Conservation (phyloP, 1,284 basidiomycete genomes). For the Ustilago nuda region DNA sequence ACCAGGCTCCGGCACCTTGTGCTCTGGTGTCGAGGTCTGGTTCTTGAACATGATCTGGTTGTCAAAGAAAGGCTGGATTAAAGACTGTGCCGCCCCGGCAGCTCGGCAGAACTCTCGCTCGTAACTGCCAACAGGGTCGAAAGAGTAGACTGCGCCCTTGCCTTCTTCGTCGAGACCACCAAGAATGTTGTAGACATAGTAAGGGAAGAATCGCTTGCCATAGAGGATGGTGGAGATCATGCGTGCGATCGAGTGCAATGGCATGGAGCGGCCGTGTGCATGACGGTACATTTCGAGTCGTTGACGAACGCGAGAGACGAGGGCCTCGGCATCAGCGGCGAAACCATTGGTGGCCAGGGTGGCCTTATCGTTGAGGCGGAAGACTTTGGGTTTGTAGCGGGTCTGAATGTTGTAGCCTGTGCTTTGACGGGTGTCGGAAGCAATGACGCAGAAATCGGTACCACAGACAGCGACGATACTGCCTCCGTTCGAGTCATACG, state of each 20-base stretch:
- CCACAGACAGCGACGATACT: constrained; percentile 67
- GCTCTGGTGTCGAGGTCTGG: constrained; percentile 58
- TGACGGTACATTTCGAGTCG: constrained; percentile 67
- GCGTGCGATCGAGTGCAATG: constrained; percentile 65
- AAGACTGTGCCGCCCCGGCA: constrained; percentile 66
- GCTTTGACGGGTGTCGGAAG: constrained; percentile 66
- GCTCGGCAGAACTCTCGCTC: constrained; percentile 67
- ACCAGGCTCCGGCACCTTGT: constrained; percentile 60
- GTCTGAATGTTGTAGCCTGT: constrained; percentile 69
- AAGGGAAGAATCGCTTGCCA: constrained; percentile 69
- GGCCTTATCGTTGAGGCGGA: constrained; percentile 66
- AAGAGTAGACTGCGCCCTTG: constrained; percentile 67
- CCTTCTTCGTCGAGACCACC: constrained; percentile 68
- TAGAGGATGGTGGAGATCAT: constrained; percentile 68
- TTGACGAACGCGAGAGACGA: constrained; percentile 61
- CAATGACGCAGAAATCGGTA: constrained; percentile 67
- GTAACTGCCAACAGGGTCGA: constrained; percentile 68
- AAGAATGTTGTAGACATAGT: constrained; percentile 69
- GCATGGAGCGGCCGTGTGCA: constrained; percentile 66
- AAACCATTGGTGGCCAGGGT: constrained; percentile 68
- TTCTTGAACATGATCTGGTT: constrained; percentile 69
- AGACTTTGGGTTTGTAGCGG: constrained; percentile 69
- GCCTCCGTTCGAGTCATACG: constrained; percentile 67
- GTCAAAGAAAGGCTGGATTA: constrained; percentile 68
- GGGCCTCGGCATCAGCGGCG: constrained; percentile 66